Conservation (phyloP, 257 asterid species). For the Plantago elongata region DNA sequence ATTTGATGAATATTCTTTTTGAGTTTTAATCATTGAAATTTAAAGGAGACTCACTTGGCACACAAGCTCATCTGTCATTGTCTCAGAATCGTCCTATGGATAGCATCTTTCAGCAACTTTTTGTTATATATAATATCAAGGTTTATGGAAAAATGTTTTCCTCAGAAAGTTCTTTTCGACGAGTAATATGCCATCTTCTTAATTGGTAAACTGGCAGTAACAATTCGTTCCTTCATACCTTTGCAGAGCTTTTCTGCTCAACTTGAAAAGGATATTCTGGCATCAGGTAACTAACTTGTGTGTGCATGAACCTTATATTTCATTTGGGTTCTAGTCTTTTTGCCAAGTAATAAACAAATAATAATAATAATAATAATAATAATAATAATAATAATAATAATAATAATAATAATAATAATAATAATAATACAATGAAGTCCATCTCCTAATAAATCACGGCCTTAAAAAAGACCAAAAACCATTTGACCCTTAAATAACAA, state of each 20-base stretch:
- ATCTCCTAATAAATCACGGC: too few relatives aligned
- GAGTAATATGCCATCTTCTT: background rate
- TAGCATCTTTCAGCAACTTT: slow-evolving; percentile 12
- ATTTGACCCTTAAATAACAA: too few relatives aligned
- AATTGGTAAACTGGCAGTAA: slow-evolving; percentile 6
- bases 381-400: too few relatives aligned
- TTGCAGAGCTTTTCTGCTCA: slow-evolving; percentile 82
- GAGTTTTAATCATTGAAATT: slow-evolving; percentile 1
- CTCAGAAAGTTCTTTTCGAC: slow-evolving; percentile 12
- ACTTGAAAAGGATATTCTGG: slow-evolving; percentile 81
- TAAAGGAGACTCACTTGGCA: slow-evolving; percentile 7
- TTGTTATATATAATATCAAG: slow-evolving; percentile 3
- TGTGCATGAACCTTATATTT: slow-evolving; percentile 12
- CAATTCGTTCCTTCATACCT: slow-evolving; percentile 18
- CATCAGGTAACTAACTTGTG: slow-evolving; percentile 58
- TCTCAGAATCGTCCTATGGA: slow-evolving; percentile 9
- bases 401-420: too few relatives aligned
- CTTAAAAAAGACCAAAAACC: too few relatives aligned
- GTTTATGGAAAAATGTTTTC: slow-evolving; percentile 6
- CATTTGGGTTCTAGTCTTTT: background rate
- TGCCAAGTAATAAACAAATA: too few relatives aligned
- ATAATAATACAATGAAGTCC: too few relatives aligned
- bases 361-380: too few relatives aligned
- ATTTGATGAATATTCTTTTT: slow-evolving; percentile 5
- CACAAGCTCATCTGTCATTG: background rate